These are phyloP conservation scores for Boletus tomentosulus DNA, from an alignment of 768 basidiomycete species.

Conservation along the genomic window DNA sequence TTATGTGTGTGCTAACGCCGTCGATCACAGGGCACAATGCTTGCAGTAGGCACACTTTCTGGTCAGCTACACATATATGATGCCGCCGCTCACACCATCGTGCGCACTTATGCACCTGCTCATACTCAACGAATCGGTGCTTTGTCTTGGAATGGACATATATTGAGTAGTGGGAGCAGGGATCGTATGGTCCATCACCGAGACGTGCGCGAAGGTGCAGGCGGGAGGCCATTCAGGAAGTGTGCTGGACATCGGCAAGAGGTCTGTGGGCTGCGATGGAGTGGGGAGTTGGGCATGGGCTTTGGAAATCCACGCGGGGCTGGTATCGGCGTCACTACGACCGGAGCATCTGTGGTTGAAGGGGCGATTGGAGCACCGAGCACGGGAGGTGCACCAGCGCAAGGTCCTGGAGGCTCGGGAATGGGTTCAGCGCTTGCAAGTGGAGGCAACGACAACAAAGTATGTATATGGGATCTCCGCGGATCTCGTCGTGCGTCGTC, in stretches of 20 bases:
- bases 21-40: conserved; percentile 60
- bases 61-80: conserved; percentile 94
- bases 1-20: background rate
- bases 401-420: conserved; percentile 28
- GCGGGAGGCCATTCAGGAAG: conserved; percentile 61
- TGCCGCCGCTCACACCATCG: conserved; percentile 65
- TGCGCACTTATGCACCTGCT: conserved; percentile 80
- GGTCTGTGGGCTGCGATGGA: conserved; percentile 96
- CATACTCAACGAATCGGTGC: conserved; percentile 90
- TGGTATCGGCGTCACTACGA: conserved; percentile 1
- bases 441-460: conserved; percentile 98
- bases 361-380: conserved; percentile 18
- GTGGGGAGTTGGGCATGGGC: conserved; percentile 32
- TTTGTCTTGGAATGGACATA: conserved; percentile 87
- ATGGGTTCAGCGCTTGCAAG: conserved; percentile 69
- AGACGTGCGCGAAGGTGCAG: conserved; percentile 71
- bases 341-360: conserved; percentile 26
- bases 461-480: conserved; percentile 93
- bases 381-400: conserved; percentile 22
- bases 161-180: conserved; percentile 86
- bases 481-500: conserved; percentile 45
- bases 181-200: conserved; percentile 90
- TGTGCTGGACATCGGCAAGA: conserved; percentile 84
- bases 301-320: conserved; percentile 23
- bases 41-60: conserved; percentile 90